Conservation (phyloP, 108 stramenopile species). For the Fistulifera pelliculosa region DNA sequence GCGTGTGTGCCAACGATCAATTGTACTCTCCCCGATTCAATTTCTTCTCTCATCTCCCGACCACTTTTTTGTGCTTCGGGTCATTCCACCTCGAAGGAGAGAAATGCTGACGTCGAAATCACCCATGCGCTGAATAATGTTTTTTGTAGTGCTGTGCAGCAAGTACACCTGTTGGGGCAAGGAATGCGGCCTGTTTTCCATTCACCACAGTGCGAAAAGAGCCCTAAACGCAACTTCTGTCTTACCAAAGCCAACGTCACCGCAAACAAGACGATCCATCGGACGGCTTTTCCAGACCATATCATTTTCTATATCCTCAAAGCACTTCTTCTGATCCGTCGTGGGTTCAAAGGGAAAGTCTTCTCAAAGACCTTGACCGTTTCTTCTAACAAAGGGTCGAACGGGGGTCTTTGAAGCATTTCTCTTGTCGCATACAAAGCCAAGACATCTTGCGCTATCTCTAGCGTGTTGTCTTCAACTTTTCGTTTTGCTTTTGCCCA, state of each 20-base stretch:
- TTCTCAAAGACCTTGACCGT: conserved; percentile 58
- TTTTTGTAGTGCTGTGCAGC: conserved; percentile 90
- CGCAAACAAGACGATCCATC: conserved; percentile 94
- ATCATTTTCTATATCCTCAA: conserved; percentile 87
- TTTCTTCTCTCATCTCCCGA: conserved; percentile 50
- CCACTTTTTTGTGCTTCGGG: conserved; percentile 62
- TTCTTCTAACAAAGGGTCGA: conserved; percentile 53
- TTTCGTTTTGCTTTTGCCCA: conserved; percentile 69
- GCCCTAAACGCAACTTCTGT: conserved; percentile 94
- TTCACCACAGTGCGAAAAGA: conserved; percentile 73
- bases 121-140: conserved; percentile 60
- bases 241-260: conserved; percentile 98
- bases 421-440: conserved; percentile 58
- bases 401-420: conserved; percentile 54
- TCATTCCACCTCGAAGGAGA: conserved; percentile 66
- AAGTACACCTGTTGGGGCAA: conserved; percentile 90
- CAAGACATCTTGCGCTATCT: conserved; percentile 69
- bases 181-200: conserved; percentile 84
- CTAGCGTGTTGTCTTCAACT: conserved; percentile 67
- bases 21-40: conserved; percentile 55
- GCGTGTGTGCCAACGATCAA: conserved; percentile 93
- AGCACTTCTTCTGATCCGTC: conserved; percentile 75
- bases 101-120: conserved; percentile 48
- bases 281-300: conserved; percentile 90
- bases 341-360: conserved; percentile 79